These are phyloP conservation scores for Neoconidiobolus thromboides DNA, from an alignment of 371 early-diverging fungal species.

Conservation along the genomic window DNA sequence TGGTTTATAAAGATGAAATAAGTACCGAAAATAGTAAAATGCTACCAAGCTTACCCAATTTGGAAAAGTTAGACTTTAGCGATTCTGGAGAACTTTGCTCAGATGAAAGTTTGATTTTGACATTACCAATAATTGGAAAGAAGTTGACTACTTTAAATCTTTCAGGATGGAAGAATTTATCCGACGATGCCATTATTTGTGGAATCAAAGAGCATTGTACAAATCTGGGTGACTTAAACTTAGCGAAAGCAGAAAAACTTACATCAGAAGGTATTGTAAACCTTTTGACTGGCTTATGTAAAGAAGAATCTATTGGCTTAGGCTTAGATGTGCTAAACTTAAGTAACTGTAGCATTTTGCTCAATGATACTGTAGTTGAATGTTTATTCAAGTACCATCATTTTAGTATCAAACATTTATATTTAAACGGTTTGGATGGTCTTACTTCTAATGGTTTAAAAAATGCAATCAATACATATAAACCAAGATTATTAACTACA, in stretches of 20 bases:
- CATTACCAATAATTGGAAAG: background rate
- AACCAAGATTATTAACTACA: background rate
- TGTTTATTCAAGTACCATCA: background rate
- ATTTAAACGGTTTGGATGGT: background rate
- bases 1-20: constrained; percentile 6
- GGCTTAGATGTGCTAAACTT: background rate
- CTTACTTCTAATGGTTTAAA: background rate
- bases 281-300: background rate
- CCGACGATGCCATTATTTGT: background rate
- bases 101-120: background rate
- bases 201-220: background rate
- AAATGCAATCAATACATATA: background rate
- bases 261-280: background rate
- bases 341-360: background rate
- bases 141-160: background rate
- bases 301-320: background rate
- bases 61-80: background rate
- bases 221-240: background rate
- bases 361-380: background rate
- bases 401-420: background rate
- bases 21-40: background rate
- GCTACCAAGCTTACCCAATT: constrained; percentile 6
- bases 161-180: background rate
- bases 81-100: background rate
- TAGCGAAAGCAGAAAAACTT: background rate